Base-by-base conservation (phyloP, 306 rosid species). In the Elaeagnus macrophylla region DNA sequence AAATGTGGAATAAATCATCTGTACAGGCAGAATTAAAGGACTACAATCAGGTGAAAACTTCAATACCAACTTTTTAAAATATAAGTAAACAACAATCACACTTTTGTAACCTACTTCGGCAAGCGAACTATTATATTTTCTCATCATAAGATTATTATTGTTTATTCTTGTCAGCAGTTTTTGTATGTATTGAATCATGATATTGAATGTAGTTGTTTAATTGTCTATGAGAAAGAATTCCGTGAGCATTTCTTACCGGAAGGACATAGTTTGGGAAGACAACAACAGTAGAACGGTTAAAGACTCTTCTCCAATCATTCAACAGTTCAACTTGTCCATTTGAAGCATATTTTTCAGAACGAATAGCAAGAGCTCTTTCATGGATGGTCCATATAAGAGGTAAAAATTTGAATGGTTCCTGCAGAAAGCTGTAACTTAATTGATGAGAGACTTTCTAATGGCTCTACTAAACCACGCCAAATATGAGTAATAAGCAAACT, bases 371-470 rank as follows among this genome's bases (percentile, higher is more conserved):
- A 8, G 73, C 77, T 65, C 73, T 61, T 71, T 88, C 96, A 51
- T 81, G 95, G 77, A 93, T 56, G 36, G 82, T 75, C 99, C 99
- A 93, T 73, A 93, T 50, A 54, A 88, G 74, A 59, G 99, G 94
- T 66, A 93, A 35, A 57, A 94, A 79, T 75, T 81, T 87, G 85
- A 93, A 93, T 66, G 99, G 99, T 71, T 93, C 99, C 90, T 79
- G 96, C 79, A 82, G 55, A 79, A 87, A 84, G 65, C 99, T 93
- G 96, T 61, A 61, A 75, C 62, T 65, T 60, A 68, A 68, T 62
- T 74, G 71, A 56, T 37, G 71, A 20, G 66, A 60, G 71, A 35
- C 51, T 48, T 53, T 50, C 53, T 57, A 43, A 14, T 36, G 56
- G 43, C 35, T 10, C 59, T 64, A 38, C 35, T 18, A 13, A 32